phyloP scores from a whole-genome alignment of 495 filamentous ascomycete species.

The Aspergillus baeticus region DNA sequence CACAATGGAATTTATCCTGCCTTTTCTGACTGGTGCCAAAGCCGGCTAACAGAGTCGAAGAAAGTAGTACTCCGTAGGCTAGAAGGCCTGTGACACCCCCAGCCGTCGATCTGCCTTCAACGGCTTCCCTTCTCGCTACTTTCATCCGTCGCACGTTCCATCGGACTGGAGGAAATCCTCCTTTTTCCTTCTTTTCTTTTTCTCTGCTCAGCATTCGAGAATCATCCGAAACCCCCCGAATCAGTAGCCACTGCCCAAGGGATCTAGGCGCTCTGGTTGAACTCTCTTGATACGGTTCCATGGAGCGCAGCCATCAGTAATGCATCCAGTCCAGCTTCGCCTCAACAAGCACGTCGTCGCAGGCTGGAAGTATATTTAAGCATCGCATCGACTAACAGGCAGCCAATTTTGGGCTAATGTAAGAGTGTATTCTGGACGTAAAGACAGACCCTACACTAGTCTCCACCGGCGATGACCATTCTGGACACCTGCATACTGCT shows the following conservation, averaged over 20 bases:
- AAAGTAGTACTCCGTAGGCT: too few relatives aligned
- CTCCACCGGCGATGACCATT: conserved; percentile 24
- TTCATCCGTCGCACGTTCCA: background rate
- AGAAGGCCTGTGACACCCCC: background rate
- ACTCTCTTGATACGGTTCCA: conserved; percentile 1
- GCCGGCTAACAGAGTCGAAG: too few relatives aligned
- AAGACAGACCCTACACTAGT: background rate
- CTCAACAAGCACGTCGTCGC: background rate
- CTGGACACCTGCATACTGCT: conserved; percentile 27
- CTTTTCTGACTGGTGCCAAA: background rate
- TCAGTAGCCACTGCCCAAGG: conserved; percentile 7
- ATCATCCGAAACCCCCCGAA: conserved; percentile 20
- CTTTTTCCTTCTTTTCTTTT: background rate
- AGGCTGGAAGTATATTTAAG: conserved; percentile 2
- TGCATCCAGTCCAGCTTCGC: background rate
- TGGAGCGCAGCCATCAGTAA: background rate
- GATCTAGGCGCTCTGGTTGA: conserved; percentile 12
- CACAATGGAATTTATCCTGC: background rate
- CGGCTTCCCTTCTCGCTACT: background rate
- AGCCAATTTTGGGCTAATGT: conserved; percentile 4
- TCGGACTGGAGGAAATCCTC: background rate
- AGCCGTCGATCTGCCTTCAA: background rate
- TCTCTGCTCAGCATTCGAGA: background rate
- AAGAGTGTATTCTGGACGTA: conserved; percentile 4
- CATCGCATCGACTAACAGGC: conserved; percentile 1